Percentiles rank a stretch among this genome's conserved stretches.
Evolutionary conservation across 2,329 filamentous ascomycete species (phyloP).

Genomic region (Proliferodiscus dingleyae): DNA sequence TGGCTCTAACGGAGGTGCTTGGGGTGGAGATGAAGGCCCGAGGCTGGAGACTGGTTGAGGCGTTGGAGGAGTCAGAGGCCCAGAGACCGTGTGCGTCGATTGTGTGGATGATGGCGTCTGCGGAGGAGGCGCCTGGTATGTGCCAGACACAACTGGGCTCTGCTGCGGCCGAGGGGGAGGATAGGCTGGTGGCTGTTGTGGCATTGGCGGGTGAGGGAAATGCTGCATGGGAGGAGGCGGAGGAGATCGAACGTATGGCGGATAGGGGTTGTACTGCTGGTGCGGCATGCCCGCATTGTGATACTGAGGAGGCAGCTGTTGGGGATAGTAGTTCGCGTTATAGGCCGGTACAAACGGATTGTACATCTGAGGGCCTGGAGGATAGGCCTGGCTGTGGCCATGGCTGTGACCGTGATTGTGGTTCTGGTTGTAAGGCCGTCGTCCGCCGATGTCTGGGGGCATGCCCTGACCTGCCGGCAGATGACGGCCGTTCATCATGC

Average conservation of each 20-base stretch:
- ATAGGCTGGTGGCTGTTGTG: constrained; percentile 33
- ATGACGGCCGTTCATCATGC: constrained; percentile 74
- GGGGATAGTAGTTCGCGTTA: constrained; percentile 45
- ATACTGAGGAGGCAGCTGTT: constrained; percentile 54
- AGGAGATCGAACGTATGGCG: constrained; percentile 44
- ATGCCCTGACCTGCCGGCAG: constrained; percentile 68
- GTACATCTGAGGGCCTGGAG: constrained; percentile 42
- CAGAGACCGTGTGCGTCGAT: constrained; percentile 25
- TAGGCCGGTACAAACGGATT: constrained; percentile 47
- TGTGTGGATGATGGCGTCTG: constrained; percentile 36
- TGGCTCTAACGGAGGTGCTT: constrained; percentile 24
- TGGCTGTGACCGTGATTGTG: constrained; percentile 35
- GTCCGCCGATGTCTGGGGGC: constrained; percentile 30
- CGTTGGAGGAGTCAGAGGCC: constrained; percentile 43
- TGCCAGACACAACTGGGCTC: constrained; percentile 49
- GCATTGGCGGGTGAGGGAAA: constrained; percentile 42
- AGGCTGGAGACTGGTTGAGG: constrained; percentile 34
- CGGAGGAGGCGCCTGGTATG: constrained; percentile 47
- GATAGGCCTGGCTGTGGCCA: constrained; percentile 38
- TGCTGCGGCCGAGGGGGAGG: constrained; percentile 40
- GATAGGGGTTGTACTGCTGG: constrained; percentile 39
- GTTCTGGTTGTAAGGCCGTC: constrained; percentile 30
- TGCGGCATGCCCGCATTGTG: constrained; percentile 46
- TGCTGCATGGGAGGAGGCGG: constrained; percentile 47
- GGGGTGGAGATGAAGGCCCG: constrained; percentile 24